These are phyloP conservation scores for Auricularia cornea DNA, from an alignment of 768 basidiomycete genomes.

Conservation along the genomic window DNA sequence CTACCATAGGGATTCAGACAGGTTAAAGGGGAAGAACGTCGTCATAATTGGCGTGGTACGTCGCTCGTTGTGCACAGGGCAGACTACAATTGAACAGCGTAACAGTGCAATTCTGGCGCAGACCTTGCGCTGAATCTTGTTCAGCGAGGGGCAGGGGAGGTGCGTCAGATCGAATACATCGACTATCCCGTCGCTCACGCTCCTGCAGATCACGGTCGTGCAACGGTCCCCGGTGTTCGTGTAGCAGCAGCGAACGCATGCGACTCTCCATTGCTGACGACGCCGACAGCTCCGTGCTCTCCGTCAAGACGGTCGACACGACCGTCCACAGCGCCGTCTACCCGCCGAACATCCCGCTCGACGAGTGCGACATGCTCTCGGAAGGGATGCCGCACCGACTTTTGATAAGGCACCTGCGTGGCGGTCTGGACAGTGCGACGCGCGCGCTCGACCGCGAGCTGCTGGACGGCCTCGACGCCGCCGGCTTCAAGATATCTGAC, in stretches of 20 bases:
- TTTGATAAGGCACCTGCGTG: not conserved
- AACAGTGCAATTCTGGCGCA: slow-evolving; percentile 1
- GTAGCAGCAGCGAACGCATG: not conserved
- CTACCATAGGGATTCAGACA: not conserved
- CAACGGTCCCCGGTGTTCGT: slow-evolving; percentile 3
- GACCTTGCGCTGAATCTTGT: slow-evolving; percentile 4
- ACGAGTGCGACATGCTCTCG: too few species aligned
- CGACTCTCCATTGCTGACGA: not conserved
- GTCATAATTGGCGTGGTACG: slow-evolving; percentile 4
- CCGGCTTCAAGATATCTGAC: not conserved
- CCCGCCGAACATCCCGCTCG: too few species aligned
- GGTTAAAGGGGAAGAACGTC: not conserved
- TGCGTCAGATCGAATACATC: slow-evolving; percentile 30
- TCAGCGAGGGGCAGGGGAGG: not conserved
- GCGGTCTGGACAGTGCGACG: too few species aligned
- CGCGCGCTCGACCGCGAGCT: too few species aligned
- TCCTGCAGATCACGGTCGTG: slow-evolving; percentile 3
- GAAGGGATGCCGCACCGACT: not conserved
- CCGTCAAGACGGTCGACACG: slow-evolving; percentile 20
- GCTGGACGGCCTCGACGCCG: not conserved
- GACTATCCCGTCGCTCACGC: too few species aligned
- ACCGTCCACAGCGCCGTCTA: slow-evolving; percentile 1
- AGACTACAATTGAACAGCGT: not conserved
- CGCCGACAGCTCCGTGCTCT: not conserved
- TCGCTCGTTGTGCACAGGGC: not conserved